Base-by-base conservation (phyloP, 1,139 yeast species). In the Saccharomyces hybrid region DNA sequence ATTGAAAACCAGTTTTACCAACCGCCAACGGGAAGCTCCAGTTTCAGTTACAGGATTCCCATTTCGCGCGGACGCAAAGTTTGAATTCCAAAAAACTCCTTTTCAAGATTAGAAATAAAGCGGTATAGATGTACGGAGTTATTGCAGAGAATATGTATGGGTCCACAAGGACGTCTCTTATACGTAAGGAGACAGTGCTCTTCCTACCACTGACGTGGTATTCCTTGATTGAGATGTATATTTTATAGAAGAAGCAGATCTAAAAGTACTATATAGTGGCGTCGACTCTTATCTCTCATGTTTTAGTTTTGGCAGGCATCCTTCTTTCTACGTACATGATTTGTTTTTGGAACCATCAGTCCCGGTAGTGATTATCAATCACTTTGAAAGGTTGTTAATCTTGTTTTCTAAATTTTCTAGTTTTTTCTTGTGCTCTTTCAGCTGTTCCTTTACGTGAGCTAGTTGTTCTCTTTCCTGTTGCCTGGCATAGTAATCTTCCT, bases 401-500 rank as follows among this genome's bases (percentile, higher is more conserved):
- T 70, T 67, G 51, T 64, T 57, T 59, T 72, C 76, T 60, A 76
- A 59, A 53, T 70, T 65, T 38, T 73, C 76, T 59, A 64, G 54
- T 54, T 68, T 62, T 55, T 77, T 75, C 69, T 78, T 76, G 65
- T 78, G 83, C 69, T 78, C 73, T 68, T 78, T 75, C 61, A 79
- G 69, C 62, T 79, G 75, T 66, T 77, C 79, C 62, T 73, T 78
- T 63, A 82, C 73, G 49, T 76, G 76, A 58, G 75, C 77, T 63
- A 84, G 73, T 72, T 80, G 81, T 67, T 82, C 88, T 68, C 80
- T 79, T 73, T 84, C 88, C 67, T 78, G 79, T 65, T 81, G 79
- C 66, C 72, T 78, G 68, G 84, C 76, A 73, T 79, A 84, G 64
- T 70, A 73, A 71, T 84, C 86, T 74, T 84, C 90, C 63, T 78